phyloP scores from a whole-genome alignment of 2,329 filamentous ascomycete species.

The Byssochlamys sp. region DNA sequence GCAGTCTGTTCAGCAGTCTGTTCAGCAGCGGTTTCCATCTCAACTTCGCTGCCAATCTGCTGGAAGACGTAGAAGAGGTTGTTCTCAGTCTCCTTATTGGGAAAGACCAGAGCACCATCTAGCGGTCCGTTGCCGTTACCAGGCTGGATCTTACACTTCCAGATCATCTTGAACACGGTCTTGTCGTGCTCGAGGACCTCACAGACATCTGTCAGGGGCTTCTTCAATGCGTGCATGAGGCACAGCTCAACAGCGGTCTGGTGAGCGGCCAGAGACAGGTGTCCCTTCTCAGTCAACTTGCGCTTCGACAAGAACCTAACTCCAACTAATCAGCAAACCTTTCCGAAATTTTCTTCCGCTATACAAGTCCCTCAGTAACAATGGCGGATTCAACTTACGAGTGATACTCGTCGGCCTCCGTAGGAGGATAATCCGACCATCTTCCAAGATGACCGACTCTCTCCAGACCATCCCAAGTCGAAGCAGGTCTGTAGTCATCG shows the following conservation, averaged over 20 bases:
- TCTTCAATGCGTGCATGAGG: constrained; percentile 38
- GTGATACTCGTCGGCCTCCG: constrained; percentile 29
- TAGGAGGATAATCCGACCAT: constrained; percentile 30
- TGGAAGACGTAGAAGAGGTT: constrained; percentile 27
- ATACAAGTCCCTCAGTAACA: not conserved
- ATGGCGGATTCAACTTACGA: constrained; percentile 25
- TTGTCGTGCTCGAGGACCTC: constrained; percentile 22
- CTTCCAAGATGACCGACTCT: constrained; percentile 43
- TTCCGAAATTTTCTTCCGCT: not conserved
- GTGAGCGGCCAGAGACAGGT: constrained; percentile 39
- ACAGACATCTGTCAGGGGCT: constrained; percentile 25
- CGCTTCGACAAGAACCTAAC: constrained; percentile 28
- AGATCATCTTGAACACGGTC: constrained; percentile 22
- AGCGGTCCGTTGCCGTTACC: constrained; percentile 12
- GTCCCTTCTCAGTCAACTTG: constrained; percentile 24
- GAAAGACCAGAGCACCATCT: constrained; percentile 22
- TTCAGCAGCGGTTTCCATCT: constrained; percentile 2
- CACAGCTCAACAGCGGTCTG: constrained; percentile 49
- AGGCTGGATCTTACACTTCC: constrained; percentile 21
- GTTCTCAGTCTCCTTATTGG: constrained; percentile 19
- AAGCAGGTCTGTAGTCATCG: constrained; percentile 37
- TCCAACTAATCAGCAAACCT: not conserved
- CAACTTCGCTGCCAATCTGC: constrained; percentile 19
- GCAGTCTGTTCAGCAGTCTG: not conserved
- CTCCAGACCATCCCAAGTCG: constrained; percentile 45